These are phyloP conservation scores for Plectranthus barbatus DNA, from an alignment of 257 asterid species.

Conservation along the genomic window DNA sequence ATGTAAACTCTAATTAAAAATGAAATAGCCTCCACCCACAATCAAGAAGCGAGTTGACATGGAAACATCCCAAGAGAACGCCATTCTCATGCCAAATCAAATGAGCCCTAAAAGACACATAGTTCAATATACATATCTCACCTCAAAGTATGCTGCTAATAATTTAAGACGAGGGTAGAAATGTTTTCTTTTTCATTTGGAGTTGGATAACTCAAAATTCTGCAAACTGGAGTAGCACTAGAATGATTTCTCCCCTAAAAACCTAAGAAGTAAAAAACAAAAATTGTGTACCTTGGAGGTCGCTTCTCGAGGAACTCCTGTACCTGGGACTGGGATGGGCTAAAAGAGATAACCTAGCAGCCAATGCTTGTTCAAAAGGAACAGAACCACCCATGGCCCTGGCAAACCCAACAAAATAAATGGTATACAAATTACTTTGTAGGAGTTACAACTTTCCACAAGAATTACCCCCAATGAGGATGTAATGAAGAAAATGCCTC, in stretches of 20 bases:
- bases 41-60: too few species aligned
- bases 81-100: too few species aligned
- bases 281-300: conserved; percentile 68
- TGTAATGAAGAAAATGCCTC: not conserved
- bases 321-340: conserved; percentile 67
- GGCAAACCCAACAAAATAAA: conserved; percentile 17
- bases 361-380: conserved; percentile 93
- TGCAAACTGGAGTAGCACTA: too few species aligned
- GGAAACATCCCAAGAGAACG: too few species aligned
- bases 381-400: conserved; percentile 98
- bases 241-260: too few species aligned
- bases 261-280: not conserved
- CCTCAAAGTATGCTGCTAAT: too few species aligned
- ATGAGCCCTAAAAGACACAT: too few species aligned
- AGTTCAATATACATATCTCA: too few species aligned
- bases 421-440: not conserved
- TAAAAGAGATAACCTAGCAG: conserved; percentile 75
- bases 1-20: too few species aligned
- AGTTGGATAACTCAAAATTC: not conserved
- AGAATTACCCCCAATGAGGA: not conserved
- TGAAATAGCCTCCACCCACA: too few species aligned
- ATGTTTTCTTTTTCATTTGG: too few species aligned
- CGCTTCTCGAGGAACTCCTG: conserved; percentile 66
- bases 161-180: too few species aligned
- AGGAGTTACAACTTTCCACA: not conserved